phyloP scores from a whole-genome alignment of 345 rosid species.

The Gossypium sturtianum region DNA sequence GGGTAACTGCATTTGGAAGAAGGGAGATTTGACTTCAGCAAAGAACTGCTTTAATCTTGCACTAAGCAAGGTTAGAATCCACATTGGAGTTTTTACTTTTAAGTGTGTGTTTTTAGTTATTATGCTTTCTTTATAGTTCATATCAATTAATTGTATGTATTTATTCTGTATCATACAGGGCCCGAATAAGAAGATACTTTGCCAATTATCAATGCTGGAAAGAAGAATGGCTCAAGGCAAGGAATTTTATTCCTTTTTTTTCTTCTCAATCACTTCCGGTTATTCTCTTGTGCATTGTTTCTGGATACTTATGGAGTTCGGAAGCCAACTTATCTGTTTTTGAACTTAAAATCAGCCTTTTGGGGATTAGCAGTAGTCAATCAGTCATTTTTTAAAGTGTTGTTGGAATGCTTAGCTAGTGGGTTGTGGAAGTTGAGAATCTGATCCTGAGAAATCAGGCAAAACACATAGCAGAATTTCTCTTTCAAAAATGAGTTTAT shows the following conservation, averaged over 20 bases:
- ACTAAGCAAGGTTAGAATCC: conserved; percentile 46
- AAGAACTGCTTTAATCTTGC: conserved; percentile 70
- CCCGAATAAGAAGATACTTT: conserved; percentile 60
- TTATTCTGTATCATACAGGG: conserved; percentile 34
- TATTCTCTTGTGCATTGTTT: not conserved
- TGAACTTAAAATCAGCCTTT: not conserved
- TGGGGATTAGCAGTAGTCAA: not conserved
- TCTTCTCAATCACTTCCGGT: not conserved
- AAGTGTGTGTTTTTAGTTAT: not conserved
- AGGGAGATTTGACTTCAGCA: conserved; percentile 62
- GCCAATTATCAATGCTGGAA: conserved; percentile 70
- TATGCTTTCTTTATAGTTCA: not conserved
- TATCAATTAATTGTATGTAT: not conserved
- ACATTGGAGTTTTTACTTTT: not conserved
- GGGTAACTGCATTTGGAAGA: conserved; percentile 77
- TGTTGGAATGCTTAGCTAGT: not conserved
- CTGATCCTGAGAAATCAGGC: not conserved
- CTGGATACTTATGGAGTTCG: not conserved
- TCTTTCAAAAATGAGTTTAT: not conserved
- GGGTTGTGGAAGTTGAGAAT: not conserved
- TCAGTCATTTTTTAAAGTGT: not conserved
- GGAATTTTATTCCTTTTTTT: conserved; percentile 2
- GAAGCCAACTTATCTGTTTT: not conserved
- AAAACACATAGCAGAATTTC: not conserved
- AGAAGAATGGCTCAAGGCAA: conserved; percentile 70